These are phyloP conservation scores for Aspergillus oerlinghausenensis DNA, from an alignment of 2,329 filamentous ascomycete genomes.

Conservation along the genomic window DNA sequence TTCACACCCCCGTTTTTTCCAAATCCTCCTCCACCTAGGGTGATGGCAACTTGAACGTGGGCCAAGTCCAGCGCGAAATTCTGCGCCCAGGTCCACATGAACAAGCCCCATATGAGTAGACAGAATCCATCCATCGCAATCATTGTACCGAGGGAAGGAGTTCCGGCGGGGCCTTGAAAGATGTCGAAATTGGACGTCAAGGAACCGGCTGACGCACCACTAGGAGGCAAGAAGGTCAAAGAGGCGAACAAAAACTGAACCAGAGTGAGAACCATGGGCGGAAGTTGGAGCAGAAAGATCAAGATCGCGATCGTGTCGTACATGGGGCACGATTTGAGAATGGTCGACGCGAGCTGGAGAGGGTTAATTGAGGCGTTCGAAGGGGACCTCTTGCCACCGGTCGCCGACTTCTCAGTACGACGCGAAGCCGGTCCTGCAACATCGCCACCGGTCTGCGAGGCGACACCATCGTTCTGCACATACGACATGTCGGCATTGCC, in stretches of 20 bases:
- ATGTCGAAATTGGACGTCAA: slow-evolving; percentile 82
- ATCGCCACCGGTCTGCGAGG: slow-evolving; percentile 25
- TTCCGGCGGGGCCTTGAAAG: slow-evolving; percentile 80
- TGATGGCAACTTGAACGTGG: slow-evolving; percentile 89
- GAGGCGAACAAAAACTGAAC: slow-evolving; percentile 91
- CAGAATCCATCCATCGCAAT: slow-evolving; percentile 79
- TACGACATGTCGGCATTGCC: slow-evolving; percentile 31
- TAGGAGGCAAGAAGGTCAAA: slow-evolving; percentile 84
- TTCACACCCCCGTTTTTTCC: slow-evolving; percentile 46
- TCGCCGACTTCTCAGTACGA: slow-evolving; percentile 27
- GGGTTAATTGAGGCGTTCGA: slow-evolving; percentile 58
- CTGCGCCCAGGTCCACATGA: slow-evolving; percentile 81
- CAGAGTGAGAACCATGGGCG: slow-evolving; percentile 78
- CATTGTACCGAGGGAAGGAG: slow-evolving; percentile 79
- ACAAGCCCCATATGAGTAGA: slow-evolving; percentile 73
- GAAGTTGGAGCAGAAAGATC: slow-evolving; percentile 89
- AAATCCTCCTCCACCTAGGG: slow-evolving; percentile 70
- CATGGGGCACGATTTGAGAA: slow-evolving; percentile 82
- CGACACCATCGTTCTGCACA: slow-evolving; percentile 29
- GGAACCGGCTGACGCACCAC: slow-evolving; percentile 69
- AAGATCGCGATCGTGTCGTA: slow-evolving; percentile 95
- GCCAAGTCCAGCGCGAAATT: slow-evolving; percentile 84
- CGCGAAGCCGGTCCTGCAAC: slow-evolving; percentile 24
- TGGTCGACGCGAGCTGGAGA: slow-evolving; percentile 74
- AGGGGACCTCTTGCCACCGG: slow-evolving; percentile 29